Evolutionary conservation across 78 protist species (phyloP).

Genomic region (Dictyostelium brefeldianum): DNA sequence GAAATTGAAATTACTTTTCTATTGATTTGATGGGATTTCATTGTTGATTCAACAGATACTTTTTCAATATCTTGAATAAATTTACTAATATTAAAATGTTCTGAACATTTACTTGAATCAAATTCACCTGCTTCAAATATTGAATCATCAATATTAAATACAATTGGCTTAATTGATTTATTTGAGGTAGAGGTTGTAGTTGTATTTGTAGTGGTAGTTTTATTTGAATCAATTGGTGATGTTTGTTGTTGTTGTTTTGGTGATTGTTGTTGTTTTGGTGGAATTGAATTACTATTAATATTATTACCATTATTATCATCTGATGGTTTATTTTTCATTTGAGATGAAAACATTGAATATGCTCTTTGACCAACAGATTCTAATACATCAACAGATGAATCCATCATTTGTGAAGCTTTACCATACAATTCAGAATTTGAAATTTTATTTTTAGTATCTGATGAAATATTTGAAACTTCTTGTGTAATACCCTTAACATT

Average conservation of each 20-base stretch:
- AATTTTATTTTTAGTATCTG: slow-evolving; percentile 58
- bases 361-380: slow-evolving; percentile 75
- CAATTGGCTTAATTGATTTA: neutral
- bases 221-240: neutral
- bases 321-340: slow-evolving; percentile 31
- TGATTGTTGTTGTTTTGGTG: neutral
- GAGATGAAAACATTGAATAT: slow-evolving; percentile 57
- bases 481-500: slow-evolving; percentile 66
- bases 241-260: neutral
- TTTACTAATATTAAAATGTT: slow-evolving; percentile 33
- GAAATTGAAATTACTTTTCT: slow-evolving; percentile 24
- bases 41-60: slow-evolving; percentile 65
- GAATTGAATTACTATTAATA: neutral
- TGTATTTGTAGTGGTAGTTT: neutral
- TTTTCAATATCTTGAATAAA: slow-evolving; percentile 62
- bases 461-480: slow-evolving; percentile 38
- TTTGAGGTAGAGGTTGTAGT: neutral
- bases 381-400: slow-evolving; percentile 37
- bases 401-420: slow-evolving; percentile 63
- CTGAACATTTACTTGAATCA: slow-evolving; percentile 32
- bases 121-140: slow-evolving; percentile 61
- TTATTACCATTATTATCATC: neutral
- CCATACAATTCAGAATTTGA: slow-evolving; percentile 68
- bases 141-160: neutral
- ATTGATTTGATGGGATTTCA: slow-evolving; percentile 74